Base-by-base conservation (phyloP, 208 protist species). In the Trypanosoma brucei region DNA sequence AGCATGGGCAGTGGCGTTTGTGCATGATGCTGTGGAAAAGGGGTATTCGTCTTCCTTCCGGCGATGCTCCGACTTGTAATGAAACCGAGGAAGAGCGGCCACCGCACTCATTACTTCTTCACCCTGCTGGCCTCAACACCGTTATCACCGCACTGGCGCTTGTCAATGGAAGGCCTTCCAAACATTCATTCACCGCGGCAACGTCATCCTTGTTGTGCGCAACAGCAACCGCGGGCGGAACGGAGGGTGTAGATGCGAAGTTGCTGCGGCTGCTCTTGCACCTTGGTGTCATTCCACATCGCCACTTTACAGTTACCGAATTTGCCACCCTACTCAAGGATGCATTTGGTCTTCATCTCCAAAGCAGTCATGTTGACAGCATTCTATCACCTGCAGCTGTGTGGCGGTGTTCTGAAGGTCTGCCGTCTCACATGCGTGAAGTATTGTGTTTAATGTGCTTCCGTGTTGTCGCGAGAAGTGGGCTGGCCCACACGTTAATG, bases 331-430 rank as follows among this genome's bases (percentile, higher is more conserved):
- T 91, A 44, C 46, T 91, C 44, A 68, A 74, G 11, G 68, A 75
- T 22, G 76, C 55, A 42, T 84, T 49, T 70, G 68, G 48, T 37
- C 34, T 70, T 54, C 44, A 37, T 8, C 22, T 64, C 3, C 49
- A 51, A 45, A 33, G 30, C 7, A 39, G 62, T 34, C 13, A 42
- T 34, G 73, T 76, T 1, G 64, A 59, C 7, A 78, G 75, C 57
- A 79, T 81, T 73, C 55, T 88, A 7, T 88, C 82, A 5, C 85
- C 82, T 1, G 81, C 85, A 0, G 61, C 68, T 51, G 82, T 92
- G 44, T 92, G 85, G 85, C 72, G 78, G 38, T 65, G 56, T 44
- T 68, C 72, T 11, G 62, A 44, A 3, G 62, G 69, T 40, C 64
- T 76, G 34, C 75, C 81, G 4, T 69, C 64, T 7, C 70, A 64